Evolutionary conservation across 2,329 filamentous ascomycete species (phyloP).

Genomic region (Sarocladiaceae sp.): DNA sequence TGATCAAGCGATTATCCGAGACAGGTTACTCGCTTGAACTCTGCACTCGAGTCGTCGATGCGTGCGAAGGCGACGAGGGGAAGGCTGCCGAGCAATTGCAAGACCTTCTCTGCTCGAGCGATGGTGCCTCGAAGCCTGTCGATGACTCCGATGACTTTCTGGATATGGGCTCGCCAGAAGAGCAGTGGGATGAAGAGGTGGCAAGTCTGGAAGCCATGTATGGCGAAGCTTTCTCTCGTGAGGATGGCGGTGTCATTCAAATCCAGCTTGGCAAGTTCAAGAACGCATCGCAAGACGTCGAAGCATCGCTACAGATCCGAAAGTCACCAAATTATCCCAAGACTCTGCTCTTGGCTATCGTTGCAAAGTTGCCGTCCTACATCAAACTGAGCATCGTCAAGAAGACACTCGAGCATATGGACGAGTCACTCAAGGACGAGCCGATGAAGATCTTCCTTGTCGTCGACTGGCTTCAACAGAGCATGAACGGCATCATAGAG

Average conservation of each 20-base stretch:
- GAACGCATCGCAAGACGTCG: constrained; percentile 43
- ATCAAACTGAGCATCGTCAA: constrained; percentile 85
- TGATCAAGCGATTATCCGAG: constrained; percentile 73
- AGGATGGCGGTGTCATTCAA: constrained; percentile 59
- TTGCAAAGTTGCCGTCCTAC: constrained; percentile 74
- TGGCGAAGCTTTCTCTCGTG: constrained; percentile 60
- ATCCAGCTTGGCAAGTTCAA: constrained; percentile 57
- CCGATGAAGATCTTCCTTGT: constrained; percentile 86
- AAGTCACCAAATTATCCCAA: constrained; percentile 69
- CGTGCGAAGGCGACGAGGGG: constrained; percentile 64
- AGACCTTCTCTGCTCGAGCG: constrained; percentile 29
- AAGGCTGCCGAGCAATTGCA: constrained; percentile 77
- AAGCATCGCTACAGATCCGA: constrained; percentile 59
- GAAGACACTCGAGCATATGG: constrained; percentile 65
- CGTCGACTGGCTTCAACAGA: constrained; percentile 84
- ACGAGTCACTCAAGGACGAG: constrained; percentile 67
- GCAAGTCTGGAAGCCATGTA: constrained; percentile 80
- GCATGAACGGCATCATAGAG: constrained; percentile 75
- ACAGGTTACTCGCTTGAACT: constrained; percentile 83
- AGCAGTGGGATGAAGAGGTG: constrained; percentile 81
- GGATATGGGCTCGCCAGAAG: constrained; percentile 45
- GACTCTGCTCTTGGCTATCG: constrained; percentile 62
- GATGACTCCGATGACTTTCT: constrained; percentile 40
- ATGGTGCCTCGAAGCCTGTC: constrained; percentile 6
- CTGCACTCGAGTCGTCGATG: constrained; percentile 70